phyloP scores from a whole-genome alignment of 768 basidiomycete genomes.

The Russula sp. region DNA sequence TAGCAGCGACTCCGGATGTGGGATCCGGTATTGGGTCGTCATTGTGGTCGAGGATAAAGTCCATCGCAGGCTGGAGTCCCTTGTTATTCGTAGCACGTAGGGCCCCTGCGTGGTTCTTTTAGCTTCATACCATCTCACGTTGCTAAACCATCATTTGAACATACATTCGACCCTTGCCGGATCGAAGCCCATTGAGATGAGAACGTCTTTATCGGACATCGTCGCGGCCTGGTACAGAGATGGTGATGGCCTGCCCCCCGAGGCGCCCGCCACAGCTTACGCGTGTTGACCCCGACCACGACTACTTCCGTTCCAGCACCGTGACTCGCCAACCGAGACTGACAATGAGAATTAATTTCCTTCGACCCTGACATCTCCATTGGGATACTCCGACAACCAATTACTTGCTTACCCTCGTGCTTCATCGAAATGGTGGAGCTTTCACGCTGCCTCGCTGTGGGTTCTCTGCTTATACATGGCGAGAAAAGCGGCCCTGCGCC shows the following conservation, averaged over 20 bases:
- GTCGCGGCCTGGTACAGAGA: neutral
- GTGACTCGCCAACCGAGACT: no score
- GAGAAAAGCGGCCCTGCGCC: conserved; percentile 11
- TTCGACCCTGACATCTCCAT: neutral
- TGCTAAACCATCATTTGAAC: conserved; percentile 28
- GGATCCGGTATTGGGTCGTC: conserved; percentile 64
- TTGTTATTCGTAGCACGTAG: conserved; percentile 75
- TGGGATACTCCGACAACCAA: neutral
- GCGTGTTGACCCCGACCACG: no score
- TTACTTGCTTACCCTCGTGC: neutral
- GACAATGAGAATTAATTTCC: neutral
- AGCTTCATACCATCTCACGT: neutral
- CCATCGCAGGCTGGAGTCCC: conserved; percentile 89
- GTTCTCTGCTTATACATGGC: conserved; percentile 16
- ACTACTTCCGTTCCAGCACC: neutral
- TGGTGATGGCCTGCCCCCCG: neutral
- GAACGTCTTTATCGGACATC: conserved; percentile 62
- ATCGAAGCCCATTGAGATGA: conserved; percentile 87
- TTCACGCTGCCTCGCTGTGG: conserved; percentile 11
- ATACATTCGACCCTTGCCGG: conserved; percentile 77
- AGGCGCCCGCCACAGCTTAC: no score
- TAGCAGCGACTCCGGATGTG: conserved; percentile 30
- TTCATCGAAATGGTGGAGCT: conserved; percentile 16
- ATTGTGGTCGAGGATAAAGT: conserved; percentile 79
- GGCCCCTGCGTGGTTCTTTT: conserved; percentile 56